phyloP scores from a whole-genome alignment of 495 filamentous ascomycete species.

The Coniosporium apollinis region DNA sequence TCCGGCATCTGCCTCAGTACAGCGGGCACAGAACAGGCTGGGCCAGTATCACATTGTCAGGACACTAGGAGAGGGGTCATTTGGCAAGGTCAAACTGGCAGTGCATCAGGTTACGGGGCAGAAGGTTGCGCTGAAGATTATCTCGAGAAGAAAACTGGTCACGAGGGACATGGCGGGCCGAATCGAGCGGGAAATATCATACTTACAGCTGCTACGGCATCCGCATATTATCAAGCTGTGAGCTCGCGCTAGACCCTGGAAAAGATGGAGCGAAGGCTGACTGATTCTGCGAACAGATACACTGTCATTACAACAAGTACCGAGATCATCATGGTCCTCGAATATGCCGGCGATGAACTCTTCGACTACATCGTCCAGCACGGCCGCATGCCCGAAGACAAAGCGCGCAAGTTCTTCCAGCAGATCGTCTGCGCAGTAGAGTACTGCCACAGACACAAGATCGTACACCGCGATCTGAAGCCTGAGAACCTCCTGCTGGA shows the following conservation, averaged over 20 bases:
- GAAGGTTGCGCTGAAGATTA: constrained; percentile 94
- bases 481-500: constrained; percentile 94
- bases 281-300: constrained; percentile 38
- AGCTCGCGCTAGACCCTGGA: constrained; percentile 14
- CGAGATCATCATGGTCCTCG: constrained; percentile 98
- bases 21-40: constrained; percentile 53
- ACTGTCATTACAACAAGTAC: constrained; percentile 85
- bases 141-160: constrained; percentile 83
- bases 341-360: constrained; percentile 89
- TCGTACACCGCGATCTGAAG: constrained; percentile 94
- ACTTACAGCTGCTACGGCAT: constrained; percentile 85
- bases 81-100: constrained; percentile 96
- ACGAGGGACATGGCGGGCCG: constrained; percentile 93
- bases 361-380: constrained; percentile 94
- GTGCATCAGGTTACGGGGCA: constrained; percentile 79
- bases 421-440: constrained; percentile 99
- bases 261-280: constrained; percentile 2
- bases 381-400: constrained; percentile 74
- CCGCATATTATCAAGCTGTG: constrained; percentile 99
- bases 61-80: constrained; percentile 89
- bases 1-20: constrained; percentile 12
- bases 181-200: constrained; percentile 95
- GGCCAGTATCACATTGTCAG: constrained; percentile 80
- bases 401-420: constrained; percentile 92
- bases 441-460: constrained; percentile 97